These are phyloP conservation scores for Luffa acutangula DNA, from an alignment of 306 rosid species.

Conservation along the genomic window DNA sequence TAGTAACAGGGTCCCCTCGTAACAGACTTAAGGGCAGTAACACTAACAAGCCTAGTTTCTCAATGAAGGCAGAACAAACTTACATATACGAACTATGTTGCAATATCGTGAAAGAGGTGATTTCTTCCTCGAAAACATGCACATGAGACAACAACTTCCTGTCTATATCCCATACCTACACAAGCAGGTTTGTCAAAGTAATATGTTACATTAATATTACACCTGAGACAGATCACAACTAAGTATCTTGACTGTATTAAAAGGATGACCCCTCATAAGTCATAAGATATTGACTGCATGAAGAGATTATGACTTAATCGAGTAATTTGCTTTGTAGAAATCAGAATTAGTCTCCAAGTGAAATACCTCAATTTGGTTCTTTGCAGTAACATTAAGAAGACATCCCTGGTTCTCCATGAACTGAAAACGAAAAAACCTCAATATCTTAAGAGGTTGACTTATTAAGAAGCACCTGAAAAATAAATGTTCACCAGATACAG, in stretches of 20 bases:
- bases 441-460: background rate
- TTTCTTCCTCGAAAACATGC: constrained; percentile 38
- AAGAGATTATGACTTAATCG: background rate
- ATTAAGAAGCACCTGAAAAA: background rate
- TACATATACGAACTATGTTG: constrained; percentile 54
- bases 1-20: background rate
- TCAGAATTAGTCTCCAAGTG: background rate
- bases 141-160: constrained; percentile 38
- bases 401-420: constrained; percentile 62
- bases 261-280: too few relatives aligned
- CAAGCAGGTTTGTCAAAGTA: background rate
- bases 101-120: constrained; percentile 48
- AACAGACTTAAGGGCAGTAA: background rate
- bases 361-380: constrained; percentile 71
- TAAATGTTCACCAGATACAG: constrained; percentile 7
- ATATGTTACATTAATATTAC: background rate
- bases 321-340: background rate
- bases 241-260: background rate
- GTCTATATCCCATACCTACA: constrained; percentile 82
- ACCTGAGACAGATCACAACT: background rate
- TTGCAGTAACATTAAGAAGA: constrained; percentile 48
- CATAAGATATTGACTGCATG: background rate
- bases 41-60: background rate
- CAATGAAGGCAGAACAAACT: constrained; percentile 18
- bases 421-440: constrained; percentile 22